Conservation (phyloP, 2,329 filamentous ascomycete genomes). For the Penicillium sp. region DNA sequence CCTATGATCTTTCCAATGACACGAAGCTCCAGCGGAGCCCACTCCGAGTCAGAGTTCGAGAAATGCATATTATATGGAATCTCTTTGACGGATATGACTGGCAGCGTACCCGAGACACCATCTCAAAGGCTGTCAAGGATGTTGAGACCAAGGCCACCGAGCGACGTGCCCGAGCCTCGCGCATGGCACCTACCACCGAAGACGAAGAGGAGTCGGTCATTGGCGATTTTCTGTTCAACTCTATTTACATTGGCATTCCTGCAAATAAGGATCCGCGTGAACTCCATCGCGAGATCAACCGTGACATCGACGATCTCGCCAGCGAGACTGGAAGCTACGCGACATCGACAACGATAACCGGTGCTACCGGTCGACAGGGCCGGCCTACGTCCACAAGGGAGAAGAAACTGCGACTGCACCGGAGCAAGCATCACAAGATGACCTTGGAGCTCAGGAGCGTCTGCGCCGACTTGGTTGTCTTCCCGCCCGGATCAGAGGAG, state of each 20-base stretch:
- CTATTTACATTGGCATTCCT: constrained; percentile 93
- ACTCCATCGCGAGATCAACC: constrained; percentile 79
- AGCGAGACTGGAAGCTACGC: constrained; percentile 90
- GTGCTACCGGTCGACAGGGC: constrained; percentile 37
- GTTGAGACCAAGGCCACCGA: constrained; percentile 82
- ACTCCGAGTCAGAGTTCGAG: constrained; percentile 72
- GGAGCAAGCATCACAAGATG: constrained; percentile 91
- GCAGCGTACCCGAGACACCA: constrained; percentile 80
- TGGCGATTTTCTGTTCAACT: constrained; percentile 96
- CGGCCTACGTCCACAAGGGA: constrained; percentile 39
- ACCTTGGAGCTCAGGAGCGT: constrained; percentile 88
- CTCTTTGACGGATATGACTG: constrained; percentile 98
- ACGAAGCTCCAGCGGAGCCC: constrained; percentile 65
- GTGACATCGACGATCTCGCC: constrained; percentile 76
- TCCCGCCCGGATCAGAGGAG: constrained; percentile 72
- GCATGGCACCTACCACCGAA: constrained; percentile 53
- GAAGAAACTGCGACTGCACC: constrained; percentile 69
- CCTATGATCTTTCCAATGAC: constrained; percentile 66
- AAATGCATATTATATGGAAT: constrained; percentile 96
- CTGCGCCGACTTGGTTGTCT: constrained; percentile 76
- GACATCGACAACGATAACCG: constrained; percentile 61
- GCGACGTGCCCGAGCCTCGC: constrained; percentile 59
- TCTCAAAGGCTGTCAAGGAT: constrained; percentile 82
- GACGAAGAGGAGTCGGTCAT: constrained; percentile 81
- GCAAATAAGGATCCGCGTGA: constrained; percentile 81